Percentiles rank a stretch among this genome's conserved stretches.
phyloP scores from a whole-genome alignment of 768 basidiomycete species.

The Tylopilus felleus region DNA sequence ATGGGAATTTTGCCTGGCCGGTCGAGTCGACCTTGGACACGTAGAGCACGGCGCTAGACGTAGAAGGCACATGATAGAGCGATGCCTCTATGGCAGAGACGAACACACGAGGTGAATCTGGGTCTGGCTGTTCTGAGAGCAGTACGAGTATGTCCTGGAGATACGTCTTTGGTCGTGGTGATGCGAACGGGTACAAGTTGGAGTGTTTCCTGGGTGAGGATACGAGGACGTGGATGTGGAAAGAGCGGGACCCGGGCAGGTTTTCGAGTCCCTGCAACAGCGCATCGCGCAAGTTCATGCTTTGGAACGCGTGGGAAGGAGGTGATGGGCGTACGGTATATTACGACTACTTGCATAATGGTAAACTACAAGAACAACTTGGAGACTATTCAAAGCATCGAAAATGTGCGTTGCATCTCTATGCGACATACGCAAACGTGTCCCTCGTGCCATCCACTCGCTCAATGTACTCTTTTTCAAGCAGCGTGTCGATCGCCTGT shows the following conservation, averaged over 20 bases:
- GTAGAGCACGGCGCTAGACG: constrained; percentile 73
- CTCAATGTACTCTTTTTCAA: constrained; percentile 98
- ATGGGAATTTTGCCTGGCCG: constrained; percentile 61
- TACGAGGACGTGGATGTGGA: constrained; percentile 73
- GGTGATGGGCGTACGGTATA: constrained; percentile 13
- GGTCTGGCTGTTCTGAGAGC: constrained; percentile 57
- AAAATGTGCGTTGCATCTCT: neutral
- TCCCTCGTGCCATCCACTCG: constrained; percentile 89
- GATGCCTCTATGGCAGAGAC: constrained; percentile 78
- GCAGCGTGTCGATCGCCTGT: constrained; percentile 86
- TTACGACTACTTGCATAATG: constrained; percentile 12
- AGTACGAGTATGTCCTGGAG: constrained; percentile 77
- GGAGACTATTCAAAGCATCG: neutral
- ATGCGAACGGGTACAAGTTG: constrained; percentile 72
- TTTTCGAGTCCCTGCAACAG: constrained; percentile 53
- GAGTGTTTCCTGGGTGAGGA: constrained; percentile 65
- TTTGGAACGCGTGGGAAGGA: constrained; percentile 23
- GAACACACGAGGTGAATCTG: constrained; percentile 53
- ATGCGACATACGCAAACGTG: constrained; percentile 46
- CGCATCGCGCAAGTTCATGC: constrained; percentile 55
- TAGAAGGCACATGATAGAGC: constrained; percentile 70
- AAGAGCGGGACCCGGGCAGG: constrained; percentile 65
- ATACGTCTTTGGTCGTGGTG: constrained; percentile 59
- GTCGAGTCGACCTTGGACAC: constrained; percentile 94
- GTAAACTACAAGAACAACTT: constrained; percentile 13